Conservation (phyloP, 495 filamentous ascomycete genomes). For the Penicillium ochrochloron region DNA sequence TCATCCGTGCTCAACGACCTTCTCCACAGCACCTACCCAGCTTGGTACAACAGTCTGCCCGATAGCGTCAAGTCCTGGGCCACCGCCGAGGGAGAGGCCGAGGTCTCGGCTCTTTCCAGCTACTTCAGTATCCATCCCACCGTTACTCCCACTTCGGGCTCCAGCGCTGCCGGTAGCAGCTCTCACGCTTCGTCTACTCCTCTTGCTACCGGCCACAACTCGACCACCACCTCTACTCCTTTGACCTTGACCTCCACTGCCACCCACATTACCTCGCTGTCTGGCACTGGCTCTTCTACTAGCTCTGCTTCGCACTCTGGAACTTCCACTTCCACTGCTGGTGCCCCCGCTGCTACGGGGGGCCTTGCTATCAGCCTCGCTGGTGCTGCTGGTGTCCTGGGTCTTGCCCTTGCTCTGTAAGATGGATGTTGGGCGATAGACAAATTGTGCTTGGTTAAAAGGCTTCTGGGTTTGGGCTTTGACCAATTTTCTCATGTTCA, state of each 20-base stretch:
- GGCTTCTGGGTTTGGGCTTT: too few species aligned
- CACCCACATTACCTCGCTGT: conserved; percentile 1
- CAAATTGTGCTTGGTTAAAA: background rate
- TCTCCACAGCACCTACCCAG: conserved; percentile 21
- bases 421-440: background rate
- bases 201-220: background rate
- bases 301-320: conserved; percentile 15
- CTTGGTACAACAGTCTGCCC: conserved; percentile 31
- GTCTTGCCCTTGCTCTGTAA: conserved; percentile 34
- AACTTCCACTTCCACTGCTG: conserved; percentile 20
- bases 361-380: conserved; percentile 27
- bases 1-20: conserved; percentile 21
- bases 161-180: conserved; percentile 1
- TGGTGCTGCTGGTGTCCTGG: conserved; percentile 32
- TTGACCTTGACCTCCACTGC: conserved; percentile 12
- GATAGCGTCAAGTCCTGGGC: conserved; percentile 24
- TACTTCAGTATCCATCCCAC: conserved; percentile 8
- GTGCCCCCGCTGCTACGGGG: conserved; percentile 21
- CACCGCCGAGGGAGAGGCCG: conserved; percentile 21
- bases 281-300: conserved; percentile 6
- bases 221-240: background rate
- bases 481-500: background rate
- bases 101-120: conserved; percentile 18
- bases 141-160: conserved; percentile 3
- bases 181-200: conserved; percentile 1